These are phyloP conservation scores for Aspergillus sp. DNA, from an alignment of 2,329 filamentous ascomycete species.

Conservation along the genomic window DNA sequence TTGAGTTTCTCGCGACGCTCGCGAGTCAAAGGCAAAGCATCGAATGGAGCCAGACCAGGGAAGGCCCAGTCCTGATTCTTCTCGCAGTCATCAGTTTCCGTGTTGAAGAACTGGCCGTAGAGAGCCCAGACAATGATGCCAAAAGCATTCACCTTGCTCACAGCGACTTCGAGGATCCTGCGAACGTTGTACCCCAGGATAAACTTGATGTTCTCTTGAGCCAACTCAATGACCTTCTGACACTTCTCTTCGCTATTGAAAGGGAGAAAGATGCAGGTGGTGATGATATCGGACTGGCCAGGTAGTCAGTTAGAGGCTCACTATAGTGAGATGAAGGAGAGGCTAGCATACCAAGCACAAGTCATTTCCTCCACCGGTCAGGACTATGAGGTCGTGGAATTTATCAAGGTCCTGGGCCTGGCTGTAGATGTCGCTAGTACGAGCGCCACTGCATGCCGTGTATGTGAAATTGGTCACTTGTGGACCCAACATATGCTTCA, in stretches of 20 bases:
- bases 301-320: neutral
- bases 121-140: constrained; percentile 4
- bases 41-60: neutral
- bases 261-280: constrained; percentile 24
- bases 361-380: constrained; percentile 45
- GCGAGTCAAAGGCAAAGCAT: neutral
- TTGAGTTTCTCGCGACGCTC: constrained; percentile 9
- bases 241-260: constrained; percentile 16
- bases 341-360: constrained; percentile 34
- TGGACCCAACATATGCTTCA: constrained; percentile 1
- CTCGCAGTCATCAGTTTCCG: constrained; percentile 1
- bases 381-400: constrained; percentile 37
- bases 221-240: constrained; percentile 5
- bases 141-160: neutral
- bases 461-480: constrained; percentile 2
- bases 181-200: constrained; percentile 5
- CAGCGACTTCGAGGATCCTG: neutral
- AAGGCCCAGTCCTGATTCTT: constrained; percentile 11
- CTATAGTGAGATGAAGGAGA: neutral
- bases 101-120: constrained; percentile 15
- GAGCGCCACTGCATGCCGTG: constrained; percentile 12
- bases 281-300: constrained; percentile 19
- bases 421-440: constrained; percentile 2
- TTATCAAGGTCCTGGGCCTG: constrained; percentile 25
- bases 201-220: neutral